Evolutionary conservation across 345 rosid species (phyloP), one percentile per base, ranked within the genome.

Genomic region (Camelina neglecta): DNA sequence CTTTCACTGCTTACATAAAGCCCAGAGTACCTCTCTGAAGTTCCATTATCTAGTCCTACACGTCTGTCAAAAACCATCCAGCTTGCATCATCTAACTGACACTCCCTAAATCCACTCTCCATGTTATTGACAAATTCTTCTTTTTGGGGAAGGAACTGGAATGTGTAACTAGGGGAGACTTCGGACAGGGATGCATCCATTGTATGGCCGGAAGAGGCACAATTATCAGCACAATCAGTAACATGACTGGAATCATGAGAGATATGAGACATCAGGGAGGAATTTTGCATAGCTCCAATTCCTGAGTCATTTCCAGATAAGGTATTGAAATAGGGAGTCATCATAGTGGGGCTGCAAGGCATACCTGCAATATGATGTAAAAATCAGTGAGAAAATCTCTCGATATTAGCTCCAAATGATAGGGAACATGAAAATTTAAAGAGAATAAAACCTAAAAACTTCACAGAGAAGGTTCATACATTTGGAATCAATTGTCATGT

Each of bases 291-390:
- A 21, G 75, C 76, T 58, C 69, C 78, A 18, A 66, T 49, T 48
- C 60, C 67, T 20, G 57, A 18, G 65, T 72, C 69, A 62, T 78
- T 60, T 38, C 58, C 83, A 50, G 45, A 20, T 9, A 55, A 79
- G 55, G 11, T 51, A 39, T 47, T 71, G 15, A 33, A 39, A 62
- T 72, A 75, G 29, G 65, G 47, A 66, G 72, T 73, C 77, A 73
- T 82, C 54, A 33, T 64, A 75, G 49, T 58, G 56, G 69, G 63
- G 39, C 59, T 72, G 29, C 11, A 54, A 35, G 75, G 81, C 71
- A 79, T 78, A 77, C 45, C 97, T 84, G 86, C 77, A 80, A 77
- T 57, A 63, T 51, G 50, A 61, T 45, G 54, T 55, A 73, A 45
- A 29, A 35, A 63, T 39, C 49, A 68, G 75, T 80, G 16, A 80